A percentile compares a stretch with the other conserved stretches of the same genome.
Evolutionary conservation across 73 alveolate species (phyloP).

Genomic region (Durusdinium trenchii): DNA sequence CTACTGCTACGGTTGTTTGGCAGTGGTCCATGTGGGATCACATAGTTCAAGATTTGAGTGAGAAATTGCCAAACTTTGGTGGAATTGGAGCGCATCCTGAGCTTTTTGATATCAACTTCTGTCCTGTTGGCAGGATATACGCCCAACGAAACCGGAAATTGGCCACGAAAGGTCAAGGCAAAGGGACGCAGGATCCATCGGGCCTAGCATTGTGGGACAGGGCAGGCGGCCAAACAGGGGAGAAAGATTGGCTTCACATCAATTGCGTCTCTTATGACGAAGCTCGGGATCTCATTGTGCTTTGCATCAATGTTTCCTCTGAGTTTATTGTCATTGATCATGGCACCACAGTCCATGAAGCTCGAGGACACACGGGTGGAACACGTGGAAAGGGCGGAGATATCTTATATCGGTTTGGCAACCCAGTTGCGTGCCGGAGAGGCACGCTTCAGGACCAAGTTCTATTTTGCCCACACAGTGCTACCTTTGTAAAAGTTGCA

Average conservation of each 20-base stretch:
- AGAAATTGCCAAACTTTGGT: neutral
- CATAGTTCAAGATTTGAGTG: neutral
- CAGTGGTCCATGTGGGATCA: slow-evolving; percentile 85
- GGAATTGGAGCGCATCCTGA: slow-evolving; percentile 1
- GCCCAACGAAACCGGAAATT: slow-evolving; percentile 44
- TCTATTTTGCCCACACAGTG: slow-evolving; percentile 25
- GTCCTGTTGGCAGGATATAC: slow-evolving; percentile 48
- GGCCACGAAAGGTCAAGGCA: neutral
- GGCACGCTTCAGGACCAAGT: slow-evolving; percentile 37
- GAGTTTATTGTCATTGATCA: slow-evolving; percentile 55
- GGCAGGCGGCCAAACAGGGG: slow-evolving; percentile 17
- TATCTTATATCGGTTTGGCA: slow-evolving; percentile 64
- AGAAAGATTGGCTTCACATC: slow-evolving; percentile 53
- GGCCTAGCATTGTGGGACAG: neutral
- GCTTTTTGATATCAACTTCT: slow-evolving; percentile 43
- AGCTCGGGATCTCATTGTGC: slow-evolving; percentile 18
- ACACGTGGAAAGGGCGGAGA: slow-evolving; percentile 67
- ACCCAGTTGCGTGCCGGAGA: slow-evolving; percentile 19
- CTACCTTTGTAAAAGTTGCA: neutral
- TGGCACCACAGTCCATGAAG: slow-evolving; percentile 29
- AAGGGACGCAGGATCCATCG: neutral
- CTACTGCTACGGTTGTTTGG: slow-evolving; percentile 18
- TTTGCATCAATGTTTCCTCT: neutral
- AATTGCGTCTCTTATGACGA: slow-evolving; percentile 35
- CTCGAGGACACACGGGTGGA: slow-evolving; percentile 31